Base-by-base conservation (phyloP, 192 early-diverging fungal species). In the Mortierella claussenii region DNA sequence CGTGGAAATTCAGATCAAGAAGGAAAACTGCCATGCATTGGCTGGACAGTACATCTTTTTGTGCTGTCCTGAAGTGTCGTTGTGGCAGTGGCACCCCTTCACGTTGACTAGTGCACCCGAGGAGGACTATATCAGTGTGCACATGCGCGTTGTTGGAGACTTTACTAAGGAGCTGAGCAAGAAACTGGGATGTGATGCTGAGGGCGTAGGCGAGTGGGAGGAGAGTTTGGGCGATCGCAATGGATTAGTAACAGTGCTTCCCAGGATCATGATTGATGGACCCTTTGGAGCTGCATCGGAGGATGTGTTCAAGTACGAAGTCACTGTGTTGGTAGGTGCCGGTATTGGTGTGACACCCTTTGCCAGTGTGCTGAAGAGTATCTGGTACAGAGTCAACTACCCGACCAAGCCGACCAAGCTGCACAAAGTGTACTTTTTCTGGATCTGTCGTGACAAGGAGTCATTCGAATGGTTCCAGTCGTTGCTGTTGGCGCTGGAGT, bases 381-480 rank as follows among this genome's bases (percentile, higher is more conserved):
- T 94, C 44, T 91, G 89, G 83, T 91, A 88, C 75, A 83, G 86
- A 65, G 83, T 83, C 74, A 85, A 82, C 43, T 83, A 88, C 54
- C 69, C 78, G 18, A 87, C 80, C 30, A 88, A 88, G 24, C 64
- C 69, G 45, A 78, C 81, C 33, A 79, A 80, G 9, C 67, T 87
- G 27, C 81, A 80, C 24, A 95, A 92, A 62, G 88, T 91, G 12
- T 93, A 91, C 63, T 87, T 95, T 60, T 86, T 93, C 68, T 95
- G 93, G 93, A 79, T 90, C 18, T 88, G 85, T 63, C 88, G 93
- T 33, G 93, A 95, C 67, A 87, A 82, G 33, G 69, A 79, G 55
- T 80, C 91, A 3, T 89, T 95, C 44, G 85, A 91, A 58, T 95
- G 93, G 92, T 95, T 95, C 86, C 89, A 92, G 82, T 89, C 90